phyloP scores from a whole-genome alignment of 2,329 filamentous ascomycete genomes.

The Colletotrichum cuscutae region DNA sequence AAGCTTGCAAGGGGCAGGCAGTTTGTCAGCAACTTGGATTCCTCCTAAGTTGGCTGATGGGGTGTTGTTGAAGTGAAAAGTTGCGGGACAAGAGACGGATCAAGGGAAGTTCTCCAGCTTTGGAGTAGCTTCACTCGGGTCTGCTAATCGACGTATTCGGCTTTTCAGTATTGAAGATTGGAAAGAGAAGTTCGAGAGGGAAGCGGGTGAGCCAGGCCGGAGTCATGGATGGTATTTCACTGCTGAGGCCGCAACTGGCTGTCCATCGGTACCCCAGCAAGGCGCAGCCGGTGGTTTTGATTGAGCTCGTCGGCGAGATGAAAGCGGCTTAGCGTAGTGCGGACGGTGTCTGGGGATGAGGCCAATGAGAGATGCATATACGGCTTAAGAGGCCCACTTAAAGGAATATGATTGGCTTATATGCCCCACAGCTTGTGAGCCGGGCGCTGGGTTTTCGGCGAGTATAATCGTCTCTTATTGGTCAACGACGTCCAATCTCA shows the following conservation, averaged over 20 bases:
- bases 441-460: conserved; percentile 47
- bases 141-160: conserved; percentile 14
- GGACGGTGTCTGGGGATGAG: not conserved
- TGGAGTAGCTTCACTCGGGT: conserved; percentile 5
- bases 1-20: not conserved
- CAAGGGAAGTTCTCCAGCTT: conserved; percentile 16
- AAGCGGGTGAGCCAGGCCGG: conserved; percentile 23
- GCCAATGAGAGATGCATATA: conserved; percentile 42
- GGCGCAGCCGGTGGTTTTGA: conserved; percentile 36
- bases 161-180: not conserved
- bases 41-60: not conserved
- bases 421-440: conserved; percentile 41
- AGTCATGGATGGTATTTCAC: conserved; percentile 41
- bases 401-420: conserved; percentile 41
- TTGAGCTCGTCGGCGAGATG: conserved; percentile 53
- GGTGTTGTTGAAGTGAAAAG: not conserved
- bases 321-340: conserved; percentile 47
- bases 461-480: conserved; percentile 43
- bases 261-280: conserved; percentile 28
- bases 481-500: conserved; percentile 40
- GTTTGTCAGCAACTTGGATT: conserved; percentile 3
- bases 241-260: conserved; percentile 27
- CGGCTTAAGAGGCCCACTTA: not conserved
- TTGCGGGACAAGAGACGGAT: not conserved
- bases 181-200: conserved; percentile 10